A percentile compares a stretch with the other conserved stretches of the same genome.
Conservation (phyloP, 768 basidiomycete species). For the Tricholoma sp. region DNA sequence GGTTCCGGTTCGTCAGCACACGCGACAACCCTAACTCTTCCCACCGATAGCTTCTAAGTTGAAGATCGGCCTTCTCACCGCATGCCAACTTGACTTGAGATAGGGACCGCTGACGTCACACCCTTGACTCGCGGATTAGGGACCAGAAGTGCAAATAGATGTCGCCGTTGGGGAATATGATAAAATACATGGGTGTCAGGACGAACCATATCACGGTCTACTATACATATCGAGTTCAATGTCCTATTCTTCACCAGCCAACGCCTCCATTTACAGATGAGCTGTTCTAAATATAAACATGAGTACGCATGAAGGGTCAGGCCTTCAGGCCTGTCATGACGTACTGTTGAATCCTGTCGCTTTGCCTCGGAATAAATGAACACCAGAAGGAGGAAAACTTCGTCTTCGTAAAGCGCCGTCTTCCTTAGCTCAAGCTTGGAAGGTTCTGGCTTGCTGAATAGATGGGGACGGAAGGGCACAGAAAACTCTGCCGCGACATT, state of each 20-base stretch:
- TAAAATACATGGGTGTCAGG: too few relatives aligned
- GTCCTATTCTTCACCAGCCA: slow-evolving; percentile 6
- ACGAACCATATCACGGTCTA: too few relatives aligned
- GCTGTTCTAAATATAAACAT: slow-evolving; percentile 7
- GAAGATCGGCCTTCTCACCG: too few relatives aligned
- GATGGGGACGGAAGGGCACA: slow-evolving; percentile 43
- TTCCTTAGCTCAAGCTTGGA: slow-evolving; percentile 33
- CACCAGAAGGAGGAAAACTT: slow-evolving; percentile 32
- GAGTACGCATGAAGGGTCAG: not conserved
- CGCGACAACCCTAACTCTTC: too few relatives aligned
- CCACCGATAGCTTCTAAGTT: too few relatives aligned
- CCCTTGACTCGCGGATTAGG: too few relatives aligned
- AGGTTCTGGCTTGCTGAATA: slow-evolving; percentile 40
- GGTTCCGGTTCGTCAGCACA: too few relatives aligned
- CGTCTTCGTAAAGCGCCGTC: slow-evolving; percentile 34
- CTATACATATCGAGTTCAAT: too few relatives aligned
- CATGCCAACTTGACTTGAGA: too few relatives aligned
- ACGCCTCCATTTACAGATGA: slow-evolving; percentile 15
- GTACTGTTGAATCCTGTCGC: slow-evolving; percentile 29
- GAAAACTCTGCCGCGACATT: slow-evolving; percentile 33
- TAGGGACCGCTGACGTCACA: too few relatives aligned
- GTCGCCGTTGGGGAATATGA: too few relatives aligned
- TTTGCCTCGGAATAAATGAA: slow-evolving; percentile 31
- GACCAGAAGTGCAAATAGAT: too few relatives aligned
- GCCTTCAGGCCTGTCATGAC: slow-evolving; percentile 1